These are phyloP conservation scores for Hymenoscyphus salicellus DNA, from an alignment of 2,329 filamentous ascomycete species.

Conservation along the genomic window DNA sequence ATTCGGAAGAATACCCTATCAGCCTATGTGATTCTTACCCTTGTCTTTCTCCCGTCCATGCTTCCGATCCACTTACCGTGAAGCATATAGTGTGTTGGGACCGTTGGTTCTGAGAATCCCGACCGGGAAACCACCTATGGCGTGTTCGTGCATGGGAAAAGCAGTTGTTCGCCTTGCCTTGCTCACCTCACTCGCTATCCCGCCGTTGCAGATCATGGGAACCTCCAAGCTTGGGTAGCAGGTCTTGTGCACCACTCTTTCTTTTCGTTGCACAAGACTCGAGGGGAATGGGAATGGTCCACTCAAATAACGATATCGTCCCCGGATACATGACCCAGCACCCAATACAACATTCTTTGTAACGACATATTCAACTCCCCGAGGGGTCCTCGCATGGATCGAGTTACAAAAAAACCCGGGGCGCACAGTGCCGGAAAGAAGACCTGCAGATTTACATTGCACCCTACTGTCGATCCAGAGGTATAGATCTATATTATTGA, in stretches of 20 bases:
- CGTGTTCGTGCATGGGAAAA: constrained; percentile 6
- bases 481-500: constrained; percentile 15
- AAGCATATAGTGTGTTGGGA: constrained; percentile 11
- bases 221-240: not conserved
- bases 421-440: constrained; percentile 15
- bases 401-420: constrained; percentile 16
- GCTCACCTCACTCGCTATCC: not conserved
- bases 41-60: constrained; percentile 9
- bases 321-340: not conserved
- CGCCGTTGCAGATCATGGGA: not conserved
- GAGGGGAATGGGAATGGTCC: not conserved
- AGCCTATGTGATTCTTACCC: constrained; percentile 5
- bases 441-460: constrained; percentile 12
- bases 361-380: constrained; percentile 7
- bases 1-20: constrained; percentile 2
- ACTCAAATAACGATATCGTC: not conserved
- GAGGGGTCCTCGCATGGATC: constrained; percentile 12
- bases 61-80: constrained; percentile 9
- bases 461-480: constrained; percentile 13
- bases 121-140: constrained; percentile 3
- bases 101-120: constrained; percentile 3
- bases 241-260: not conserved
- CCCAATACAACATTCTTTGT: not conserved
- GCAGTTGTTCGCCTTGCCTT: not conserved
- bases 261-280: not conserved